These are phyloP conservation scores for Nicotiana rustica DNA, from an alignment of 305 asterid species.

Conservation along the genomic window DNA sequence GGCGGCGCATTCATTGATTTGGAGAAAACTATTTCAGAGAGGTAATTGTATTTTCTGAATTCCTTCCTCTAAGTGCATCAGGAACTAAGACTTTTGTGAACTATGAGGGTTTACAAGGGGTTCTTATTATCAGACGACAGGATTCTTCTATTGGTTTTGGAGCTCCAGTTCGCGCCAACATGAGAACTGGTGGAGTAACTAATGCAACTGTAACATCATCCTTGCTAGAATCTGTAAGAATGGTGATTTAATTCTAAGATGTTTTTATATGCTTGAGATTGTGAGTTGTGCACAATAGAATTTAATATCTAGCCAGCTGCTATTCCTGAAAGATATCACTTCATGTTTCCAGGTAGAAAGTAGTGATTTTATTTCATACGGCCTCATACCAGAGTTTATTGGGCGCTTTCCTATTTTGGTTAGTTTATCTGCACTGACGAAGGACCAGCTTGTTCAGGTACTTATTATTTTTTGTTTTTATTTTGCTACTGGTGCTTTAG, in stretches of 20 bases:
- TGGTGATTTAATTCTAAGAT: not conserved
- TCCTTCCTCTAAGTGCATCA: conserved; percentile 33
- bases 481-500: no score
- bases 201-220: conserved; percentile 80
- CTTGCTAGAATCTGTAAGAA: conserved; percentile 87
- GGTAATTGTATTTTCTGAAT: conserved; percentile 51
- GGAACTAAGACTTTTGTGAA: conserved; percentile 15
- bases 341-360: conserved; percentile 79
- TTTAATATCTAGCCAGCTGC: conserved; percentile 27
- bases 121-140: conserved; percentile 70
- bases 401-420: conserved; percentile 98
- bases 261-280: not conserved
- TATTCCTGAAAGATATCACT: conserved; percentile 41
- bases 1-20: conserved; percentile 97
- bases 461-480: conserved; percentile 19
- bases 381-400: conserved; percentile 92
- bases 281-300: not conserved
- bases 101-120: conserved; percentile 22
- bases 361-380: conserved; percentile 89
- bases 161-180: conserved; percentile 91
- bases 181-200: conserved; percentile 85
- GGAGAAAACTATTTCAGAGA: conserved; percentile 94
- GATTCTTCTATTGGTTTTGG: conserved; percentile 97
- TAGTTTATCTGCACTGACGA: conserved; percentile 83
- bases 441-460: conserved; percentile 95